phyloP scores from a whole-genome alignment of 306 rosid genomes.

The Gillenia trifoliata region DNA sequence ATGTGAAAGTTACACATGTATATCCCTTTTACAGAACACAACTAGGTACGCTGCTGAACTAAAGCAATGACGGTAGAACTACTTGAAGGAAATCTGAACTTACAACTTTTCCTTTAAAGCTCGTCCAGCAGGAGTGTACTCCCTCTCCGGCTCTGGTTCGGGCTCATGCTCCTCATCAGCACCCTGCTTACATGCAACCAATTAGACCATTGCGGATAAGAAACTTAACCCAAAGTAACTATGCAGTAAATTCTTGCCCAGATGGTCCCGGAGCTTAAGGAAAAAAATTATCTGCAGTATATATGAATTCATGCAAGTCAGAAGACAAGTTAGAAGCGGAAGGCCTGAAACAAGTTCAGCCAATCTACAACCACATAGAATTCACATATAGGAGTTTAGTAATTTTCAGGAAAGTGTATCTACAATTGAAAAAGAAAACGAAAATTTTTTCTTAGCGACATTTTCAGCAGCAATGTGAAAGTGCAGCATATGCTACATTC shows the following conservation, averaged over 20 bases:
- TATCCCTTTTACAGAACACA: background rate
- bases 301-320: background rate
- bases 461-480: constrained; percentile 4
- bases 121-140: constrained; percentile 96
- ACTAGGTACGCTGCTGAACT: background rate
- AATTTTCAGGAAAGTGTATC: background rate
- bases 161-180: constrained; percentile 73
- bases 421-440: background rate
- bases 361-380: background rate
- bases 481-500: constrained; percentile 19
- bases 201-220: constrained; percentile 9
- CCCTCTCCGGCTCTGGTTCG: constrained; percentile 90
- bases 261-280: background rate
- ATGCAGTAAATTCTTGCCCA: background rate
- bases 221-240: background rate
- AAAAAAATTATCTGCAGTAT: background rate
- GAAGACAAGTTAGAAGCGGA: background rate
- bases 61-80: background rate
- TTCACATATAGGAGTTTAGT: background rate
- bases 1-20: background rate
- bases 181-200: constrained; percentile 51
- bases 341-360: background rate
- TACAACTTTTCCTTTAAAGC: constrained; percentile 84
- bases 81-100: constrained; percentile 29
- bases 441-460: background rate